Conservation (phyloP, 495 filamentous ascomycete genomes). For the Aspergillus egyptiacus region DNA sequence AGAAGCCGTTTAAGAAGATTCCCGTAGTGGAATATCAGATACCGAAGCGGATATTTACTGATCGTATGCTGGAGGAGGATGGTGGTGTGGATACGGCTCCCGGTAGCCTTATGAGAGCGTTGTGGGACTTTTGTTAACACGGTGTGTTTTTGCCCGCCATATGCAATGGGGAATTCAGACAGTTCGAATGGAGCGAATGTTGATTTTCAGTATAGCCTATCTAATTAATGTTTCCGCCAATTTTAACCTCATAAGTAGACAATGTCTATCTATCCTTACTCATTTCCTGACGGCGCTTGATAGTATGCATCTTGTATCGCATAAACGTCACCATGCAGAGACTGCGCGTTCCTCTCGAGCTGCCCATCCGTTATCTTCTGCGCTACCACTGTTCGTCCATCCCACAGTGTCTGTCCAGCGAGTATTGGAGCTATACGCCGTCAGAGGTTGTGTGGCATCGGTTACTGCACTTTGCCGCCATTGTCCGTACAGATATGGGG, state of each 20-base stretch:
- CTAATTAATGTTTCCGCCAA: constrained; percentile 9
- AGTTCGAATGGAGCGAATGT: background rate
- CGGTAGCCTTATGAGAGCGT: constrained; percentile 31
- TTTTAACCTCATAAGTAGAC: background rate
- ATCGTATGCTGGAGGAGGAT: constrained; percentile 40
- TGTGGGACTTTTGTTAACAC: constrained; percentile 36
- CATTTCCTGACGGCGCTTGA: background rate
- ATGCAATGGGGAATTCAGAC: constrained; percentile 7
- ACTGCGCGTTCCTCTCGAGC: background rate
- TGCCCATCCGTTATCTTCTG: background rate
- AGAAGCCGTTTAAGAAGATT: constrained; percentile 73
- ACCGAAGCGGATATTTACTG: constrained; percentile 75
- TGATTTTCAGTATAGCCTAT: constrained; percentile 5
- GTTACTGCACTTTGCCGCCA: constrained; percentile 11
- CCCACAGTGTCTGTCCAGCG: constrained; percentile 1
- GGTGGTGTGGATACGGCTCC: constrained; percentile 37
- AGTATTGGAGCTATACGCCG: constrained; percentile 14
- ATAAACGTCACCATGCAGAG: background rate
- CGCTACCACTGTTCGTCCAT: constrained; percentile 5
- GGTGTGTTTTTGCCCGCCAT: background rate
- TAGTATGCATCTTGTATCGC: background rate
- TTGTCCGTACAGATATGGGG: constrained; percentile 16
- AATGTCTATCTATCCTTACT: constrained; percentile 3
- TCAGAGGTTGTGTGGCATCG: constrained; percentile 9
- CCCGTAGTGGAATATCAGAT: constrained; percentile 93